Conservation (phyloP, 2,329 filamentous ascomycete species). For the Penicillium sp. region DNA sequence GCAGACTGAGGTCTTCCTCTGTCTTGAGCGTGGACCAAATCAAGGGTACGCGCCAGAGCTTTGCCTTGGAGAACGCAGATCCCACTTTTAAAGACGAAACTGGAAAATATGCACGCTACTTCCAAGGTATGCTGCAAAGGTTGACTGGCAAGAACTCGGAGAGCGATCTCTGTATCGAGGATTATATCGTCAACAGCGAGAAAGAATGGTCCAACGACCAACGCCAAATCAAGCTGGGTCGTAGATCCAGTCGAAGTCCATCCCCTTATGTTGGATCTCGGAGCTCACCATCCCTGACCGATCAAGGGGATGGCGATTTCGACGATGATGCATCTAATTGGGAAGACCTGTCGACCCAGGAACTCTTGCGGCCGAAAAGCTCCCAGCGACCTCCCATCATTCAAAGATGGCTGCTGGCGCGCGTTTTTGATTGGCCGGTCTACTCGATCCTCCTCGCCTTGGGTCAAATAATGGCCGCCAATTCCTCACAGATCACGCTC, state of each 20-base stretch:
- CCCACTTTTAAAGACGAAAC: constrained; percentile 68
- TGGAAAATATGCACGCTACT: constrained; percentile 59
- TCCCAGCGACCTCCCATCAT: not conserved
- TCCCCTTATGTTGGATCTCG: not conserved
- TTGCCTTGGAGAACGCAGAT: constrained; percentile 66
- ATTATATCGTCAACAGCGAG: constrained; percentile 66
- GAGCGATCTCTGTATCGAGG: constrained; percentile 63
- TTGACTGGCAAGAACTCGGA: constrained; percentile 61
- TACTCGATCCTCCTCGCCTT: constrained; percentile 64
- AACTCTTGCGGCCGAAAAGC: not conserved
- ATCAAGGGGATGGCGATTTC: constrained; percentile 48
- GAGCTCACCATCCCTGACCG: not conserved
- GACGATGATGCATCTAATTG: not conserved
- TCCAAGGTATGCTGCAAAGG: constrained; percentile 57
- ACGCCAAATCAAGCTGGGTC: constrained; percentile 60
- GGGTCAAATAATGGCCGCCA: constrained; percentile 65
- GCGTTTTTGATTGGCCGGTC: constrained; percentile 62
- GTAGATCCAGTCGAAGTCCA: constrained; percentile 27
- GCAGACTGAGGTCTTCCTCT: not conserved
- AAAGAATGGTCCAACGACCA: constrained; percentile 66
- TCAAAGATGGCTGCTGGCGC: not conserved
- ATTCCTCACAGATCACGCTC: constrained; percentile 68
- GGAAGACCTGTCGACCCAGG: not conserved
- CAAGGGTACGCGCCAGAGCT: constrained; percentile 32
- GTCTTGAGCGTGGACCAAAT: not conserved